A percentile compares a stretch with the other conserved stretches of the same genome.
Evolutionary conservation across 78 protist genomes (phyloP).

Genomic region (Tieghemostelium lacteum): DNA sequence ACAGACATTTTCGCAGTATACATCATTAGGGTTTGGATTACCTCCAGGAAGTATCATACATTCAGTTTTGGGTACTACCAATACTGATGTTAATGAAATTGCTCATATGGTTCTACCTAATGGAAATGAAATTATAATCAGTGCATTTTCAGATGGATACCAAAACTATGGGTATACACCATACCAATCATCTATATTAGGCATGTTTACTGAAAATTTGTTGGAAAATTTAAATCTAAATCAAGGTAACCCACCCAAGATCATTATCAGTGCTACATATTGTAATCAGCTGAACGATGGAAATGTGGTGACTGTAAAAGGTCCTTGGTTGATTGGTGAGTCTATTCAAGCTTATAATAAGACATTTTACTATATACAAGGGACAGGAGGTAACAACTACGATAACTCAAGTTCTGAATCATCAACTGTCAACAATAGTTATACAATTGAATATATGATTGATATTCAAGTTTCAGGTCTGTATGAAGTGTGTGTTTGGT

Average conservation of each 20-base stretch:
- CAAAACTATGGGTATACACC: constrained; percentile 55
- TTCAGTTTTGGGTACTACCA: constrained; percentile 40
- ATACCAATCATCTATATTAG: constrained; percentile 59
- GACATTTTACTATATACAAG: constrained; percentile 10
- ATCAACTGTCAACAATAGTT: too few species aligned
- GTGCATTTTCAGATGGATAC: constrained; percentile 51
- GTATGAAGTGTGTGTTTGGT: constrained; percentile 73
- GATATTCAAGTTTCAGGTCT: constrained; percentile 34
- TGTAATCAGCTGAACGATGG: not conserved
- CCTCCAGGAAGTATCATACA: constrained; percentile 63
- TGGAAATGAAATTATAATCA: constrained; percentile 49
- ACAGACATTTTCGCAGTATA: constrained; percentile 57
- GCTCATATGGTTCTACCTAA: constrained; percentile 67
- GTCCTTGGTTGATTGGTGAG: not conserved
- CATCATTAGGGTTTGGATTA: constrained; percentile 65
- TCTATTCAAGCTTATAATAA: constrained; percentile 49
- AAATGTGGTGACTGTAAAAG: not conserved
- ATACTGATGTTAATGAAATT: constrained; percentile 46
- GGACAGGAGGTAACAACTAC: not conserved
- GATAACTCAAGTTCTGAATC: too few species aligned
- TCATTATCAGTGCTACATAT: constrained; percentile 14
- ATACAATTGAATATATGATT: constrained; percentile 6
- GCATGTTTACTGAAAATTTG: constrained; percentile 37
- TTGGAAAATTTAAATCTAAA: constrained; percentile 4
- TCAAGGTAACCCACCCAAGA: constrained; percentile 28